These are phyloP conservation scores for Geranium incanum DNA, from an alignment of 441 rosid species.

Conservation along the genomic window DNA sequence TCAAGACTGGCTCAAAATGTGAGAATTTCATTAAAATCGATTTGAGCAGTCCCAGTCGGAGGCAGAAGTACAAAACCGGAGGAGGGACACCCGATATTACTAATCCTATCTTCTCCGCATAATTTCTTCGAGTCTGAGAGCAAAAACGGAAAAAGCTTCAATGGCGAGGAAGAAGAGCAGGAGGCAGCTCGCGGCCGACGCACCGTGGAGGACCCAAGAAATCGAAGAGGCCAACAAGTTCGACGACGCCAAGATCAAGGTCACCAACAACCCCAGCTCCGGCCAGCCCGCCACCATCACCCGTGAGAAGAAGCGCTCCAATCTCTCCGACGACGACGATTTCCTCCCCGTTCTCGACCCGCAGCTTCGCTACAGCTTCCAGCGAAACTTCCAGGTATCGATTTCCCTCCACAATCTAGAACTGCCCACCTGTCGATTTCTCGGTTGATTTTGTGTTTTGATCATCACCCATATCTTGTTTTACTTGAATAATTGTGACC, in stretches of 20 bases:
- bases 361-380: no score
- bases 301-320: not conserved
- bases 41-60: no score
- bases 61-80: no score
- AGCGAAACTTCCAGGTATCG: constrained; percentile 1
- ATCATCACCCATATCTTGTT: not conserved
- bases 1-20: no score
- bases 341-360: not conserved
- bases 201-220: not conserved
- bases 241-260: constrained; percentile 1
- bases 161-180: not conserved
- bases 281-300: constrained; percentile 1
- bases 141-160: not conserved
- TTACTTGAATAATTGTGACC: not conserved
- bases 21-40: no score
- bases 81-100: no score
- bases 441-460: not conserved
- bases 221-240: not conserved
- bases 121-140: not conserved
- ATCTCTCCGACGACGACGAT: not conserved
- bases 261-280: not conserved
- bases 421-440: not conserved
- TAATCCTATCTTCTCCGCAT: not conserved
- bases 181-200: not conserved
- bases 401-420: not conserved